Evolutionary conservation across 2,329 filamentous ascomycete species (phyloP).

Genomic region (Pestalotiopsis sp.): DNA sequence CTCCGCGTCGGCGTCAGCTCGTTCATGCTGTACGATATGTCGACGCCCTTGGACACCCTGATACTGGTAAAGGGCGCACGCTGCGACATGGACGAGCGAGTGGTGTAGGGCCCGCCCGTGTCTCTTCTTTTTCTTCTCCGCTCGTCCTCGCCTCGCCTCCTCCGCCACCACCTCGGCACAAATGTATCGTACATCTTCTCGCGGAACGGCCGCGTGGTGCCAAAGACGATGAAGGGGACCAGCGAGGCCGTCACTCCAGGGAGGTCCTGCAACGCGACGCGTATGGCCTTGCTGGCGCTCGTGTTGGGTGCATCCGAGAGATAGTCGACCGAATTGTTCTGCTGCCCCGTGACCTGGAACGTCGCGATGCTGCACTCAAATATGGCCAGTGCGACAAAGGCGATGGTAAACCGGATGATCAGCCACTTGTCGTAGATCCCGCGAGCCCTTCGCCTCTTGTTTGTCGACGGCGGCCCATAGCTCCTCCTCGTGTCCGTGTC

Average conservation of each 20-base stretch:
- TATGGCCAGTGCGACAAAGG: conserved; percentile 41
- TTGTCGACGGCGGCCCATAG: conserved; percentile 8
- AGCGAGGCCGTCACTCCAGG: conserved; percentile 40
- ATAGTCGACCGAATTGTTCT: conserved; percentile 31
- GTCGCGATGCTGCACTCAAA: conserved; percentile 35
- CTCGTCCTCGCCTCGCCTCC: neutral
- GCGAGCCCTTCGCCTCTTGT: conserved; percentile 15
- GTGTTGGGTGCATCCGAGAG: conserved; percentile 35
- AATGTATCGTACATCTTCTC: conserved; percentile 28
- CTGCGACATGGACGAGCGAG: conserved; percentile 3
- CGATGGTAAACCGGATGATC: conserved; percentile 46
- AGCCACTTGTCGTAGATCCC: conserved; percentile 49
- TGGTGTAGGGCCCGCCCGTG: neutral
- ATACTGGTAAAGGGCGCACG: neutral
- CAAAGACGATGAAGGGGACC: conserved; percentile 41
- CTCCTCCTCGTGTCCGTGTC: conserved; percentile 10
- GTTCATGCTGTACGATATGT: conserved; percentile 7
- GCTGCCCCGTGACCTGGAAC: conserved; percentile 25
- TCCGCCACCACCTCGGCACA: conserved; percentile 20
- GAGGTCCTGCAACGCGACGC: conserved; percentile 37
- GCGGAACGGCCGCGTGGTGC: conserved; percentile 40
- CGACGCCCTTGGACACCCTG: conserved; percentile 5
- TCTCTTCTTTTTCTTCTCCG: neutral
- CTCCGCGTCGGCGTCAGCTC: conserved; percentile 2
- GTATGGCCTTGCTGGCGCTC: conserved; percentile 29